Percentiles rank a stretch among this genome's conserved stretches.
phyloP scores from a whole-genome alignment of 768 basidiomycete species.

The Leccinum obscurum region DNA sequence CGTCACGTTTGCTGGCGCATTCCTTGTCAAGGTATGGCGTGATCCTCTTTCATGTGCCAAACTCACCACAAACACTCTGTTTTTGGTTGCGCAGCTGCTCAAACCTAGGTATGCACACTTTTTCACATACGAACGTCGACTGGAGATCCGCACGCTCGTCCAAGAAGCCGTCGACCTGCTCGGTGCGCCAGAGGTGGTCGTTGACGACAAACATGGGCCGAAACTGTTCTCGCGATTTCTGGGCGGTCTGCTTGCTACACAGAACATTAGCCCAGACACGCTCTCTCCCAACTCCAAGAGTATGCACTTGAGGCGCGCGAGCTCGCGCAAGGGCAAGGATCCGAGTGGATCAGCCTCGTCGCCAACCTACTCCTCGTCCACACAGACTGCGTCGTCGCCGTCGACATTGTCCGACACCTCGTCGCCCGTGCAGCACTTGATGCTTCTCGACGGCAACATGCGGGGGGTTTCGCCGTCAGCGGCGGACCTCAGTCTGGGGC shows the following conservation, averaged over 20 bases:
- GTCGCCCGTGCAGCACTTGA: constrained; percentile 30
- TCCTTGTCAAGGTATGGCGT: constrained; percentile 68
- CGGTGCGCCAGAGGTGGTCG: constrained; percentile 65
- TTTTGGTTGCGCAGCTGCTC: constrained; percentile 50
- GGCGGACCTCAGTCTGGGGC: constrained; percentile 11
- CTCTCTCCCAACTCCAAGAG: constrained; percentile 20
- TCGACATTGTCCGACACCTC: constrained; percentile 40
- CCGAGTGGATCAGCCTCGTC: constrained; percentile 3
- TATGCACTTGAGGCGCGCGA: constrained; percentile 19
- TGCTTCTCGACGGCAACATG: constrained; percentile 41
- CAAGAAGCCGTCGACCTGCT: constrained; percentile 68
- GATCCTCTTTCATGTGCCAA: not conserved
- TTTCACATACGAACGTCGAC: constrained; percentile 56
- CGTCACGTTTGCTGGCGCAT: constrained; percentile 77
- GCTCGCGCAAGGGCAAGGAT: constrained; percentile 20
- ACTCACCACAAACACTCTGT: not conserved
- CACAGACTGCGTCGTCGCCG: constrained; percentile 23
- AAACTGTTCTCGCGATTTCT: constrained; percentile 81
- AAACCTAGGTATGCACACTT: constrained; percentile 71
- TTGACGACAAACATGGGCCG: constrained; percentile 82
- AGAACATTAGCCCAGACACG: constrained; percentile 36
- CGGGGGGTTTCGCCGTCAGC: constrained; percentile 12
- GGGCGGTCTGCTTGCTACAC: constrained; percentile 64
- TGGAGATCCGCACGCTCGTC: constrained; percentile 62
- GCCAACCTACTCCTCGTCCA: not conserved